Evolutionary conservation across 306 rosid genomes (phyloP).

Genomic region (Ormosia emarginata): DNA sequence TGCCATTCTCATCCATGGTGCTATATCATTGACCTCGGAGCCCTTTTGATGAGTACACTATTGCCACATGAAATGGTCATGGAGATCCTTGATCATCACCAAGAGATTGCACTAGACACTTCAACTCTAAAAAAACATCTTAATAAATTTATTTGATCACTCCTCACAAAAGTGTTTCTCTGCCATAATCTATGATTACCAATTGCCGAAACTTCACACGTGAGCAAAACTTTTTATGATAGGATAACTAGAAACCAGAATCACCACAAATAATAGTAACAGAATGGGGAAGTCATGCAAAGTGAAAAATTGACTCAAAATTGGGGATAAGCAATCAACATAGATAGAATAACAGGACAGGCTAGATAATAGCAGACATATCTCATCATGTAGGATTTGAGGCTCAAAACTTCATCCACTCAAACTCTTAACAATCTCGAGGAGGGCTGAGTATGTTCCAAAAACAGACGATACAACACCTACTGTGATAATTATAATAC

Average conservation of each 20-base stretch:
- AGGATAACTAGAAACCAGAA: slow-evolving; percentile 11
- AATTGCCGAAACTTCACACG: slow-evolving; percentile 8
- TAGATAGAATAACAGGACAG: background rate
- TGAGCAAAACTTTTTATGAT: slow-evolving; percentile 22
- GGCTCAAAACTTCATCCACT: slow-evolving; percentile 36
- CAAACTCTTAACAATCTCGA: slow-evolving; percentile 61
- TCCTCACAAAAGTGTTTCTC: background rate
- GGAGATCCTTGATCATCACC: slow-evolving; percentile 3
- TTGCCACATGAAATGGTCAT: background rate
- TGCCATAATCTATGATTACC: background rate
- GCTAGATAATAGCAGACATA: background rate
- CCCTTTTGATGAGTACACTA: background rate
- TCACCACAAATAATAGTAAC: slow-evolving; percentile 13
- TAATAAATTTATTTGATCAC: background rate
- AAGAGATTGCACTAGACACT: background rate
- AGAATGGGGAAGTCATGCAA: background rate
- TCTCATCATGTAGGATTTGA: background rate
- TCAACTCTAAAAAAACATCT: background rate
- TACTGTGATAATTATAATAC: slow-evolving; percentile 52
- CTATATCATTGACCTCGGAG: background rate
- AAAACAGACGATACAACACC: slow-evolving; percentile 52
- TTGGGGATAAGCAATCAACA: slow-evolving; percentile 21
- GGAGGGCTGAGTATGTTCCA: slow-evolving; percentile 79
- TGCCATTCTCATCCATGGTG: background rate
- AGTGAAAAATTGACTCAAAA: slow-evolving; percentile 20